A percentile compares a stretch with the other conserved stretches of the same genome.
Evolutionary conservation across 2,329 filamentous ascomycete species (phyloP).

Genomic region (Pseudopyricularia javanii): DNA sequence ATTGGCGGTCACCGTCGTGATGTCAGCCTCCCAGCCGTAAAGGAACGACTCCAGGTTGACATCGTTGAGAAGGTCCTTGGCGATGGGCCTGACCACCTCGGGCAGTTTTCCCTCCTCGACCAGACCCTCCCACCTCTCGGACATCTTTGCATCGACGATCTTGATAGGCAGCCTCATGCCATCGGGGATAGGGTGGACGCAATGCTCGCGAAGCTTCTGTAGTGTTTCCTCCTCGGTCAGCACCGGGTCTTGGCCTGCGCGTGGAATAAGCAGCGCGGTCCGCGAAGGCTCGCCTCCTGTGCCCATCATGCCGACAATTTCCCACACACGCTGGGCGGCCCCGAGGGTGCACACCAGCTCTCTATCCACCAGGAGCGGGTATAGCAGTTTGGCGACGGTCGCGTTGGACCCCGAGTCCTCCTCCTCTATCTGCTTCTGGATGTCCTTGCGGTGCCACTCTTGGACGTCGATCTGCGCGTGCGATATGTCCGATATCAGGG

Average conservation of each 20-base stretch:
- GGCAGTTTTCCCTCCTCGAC: constrained; percentile 30
- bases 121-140: constrained; percentile 24
- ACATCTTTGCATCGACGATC: constrained; percentile 33
- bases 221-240: constrained; percentile 8
- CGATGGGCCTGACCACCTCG: constrained; percentile 25
- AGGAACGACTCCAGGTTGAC: constrained; percentile 58
- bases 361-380: constrained; percentile 44
- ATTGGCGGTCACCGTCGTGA: constrained; percentile 63
- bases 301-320: constrained; percentile 52
- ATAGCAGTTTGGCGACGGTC: constrained; percentile 38
- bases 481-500: constrained; percentile 61
- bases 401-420: constrained; percentile 50
- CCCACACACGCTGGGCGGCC: constrained; percentile 53
- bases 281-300: constrained; percentile 48
- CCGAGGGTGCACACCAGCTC: constrained; percentile 53
- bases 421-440: constrained; percentile 51
- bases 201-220: constrained; percentile 19
- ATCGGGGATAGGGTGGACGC: constrained; percentile 22
- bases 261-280: constrained; percentile 38
- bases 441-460: constrained; percentile 38
- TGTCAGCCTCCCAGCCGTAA: constrained; percentile 51
- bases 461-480: constrained; percentile 30
- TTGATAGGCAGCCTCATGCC: constrained; percentile 41
- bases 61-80: constrained; percentile 18
- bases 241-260: neutral